Conservation (phyloP, 345 rosid genomes). For the Brassica juncea region DNA sequence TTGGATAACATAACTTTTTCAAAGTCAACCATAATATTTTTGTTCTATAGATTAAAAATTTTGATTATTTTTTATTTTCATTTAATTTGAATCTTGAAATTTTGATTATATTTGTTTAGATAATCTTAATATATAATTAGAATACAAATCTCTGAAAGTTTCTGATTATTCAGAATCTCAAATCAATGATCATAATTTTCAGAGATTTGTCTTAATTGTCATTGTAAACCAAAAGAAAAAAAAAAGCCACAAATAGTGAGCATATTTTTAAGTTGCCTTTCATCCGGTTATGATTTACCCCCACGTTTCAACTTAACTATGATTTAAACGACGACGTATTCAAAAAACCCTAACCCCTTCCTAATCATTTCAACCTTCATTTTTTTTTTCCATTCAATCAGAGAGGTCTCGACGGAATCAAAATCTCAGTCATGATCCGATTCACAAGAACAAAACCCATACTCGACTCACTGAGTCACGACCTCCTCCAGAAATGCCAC, state of each 20-base stretch:
- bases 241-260: no score
- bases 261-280: neutral
- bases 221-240: neutral
- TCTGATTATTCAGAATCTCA: neutral
- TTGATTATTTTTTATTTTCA: no score
- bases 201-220: neutral
- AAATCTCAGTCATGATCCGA: neutral
- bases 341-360: neutral
- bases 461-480: neutral
- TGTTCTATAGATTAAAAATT: no score
- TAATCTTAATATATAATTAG: neutral
- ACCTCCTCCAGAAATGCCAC: neutral
- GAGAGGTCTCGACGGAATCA: neutral
- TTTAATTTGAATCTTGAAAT: no score
- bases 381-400: neutral
- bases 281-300: constrained; percentile 13
- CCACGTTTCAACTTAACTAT: neutral
- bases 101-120: no score
- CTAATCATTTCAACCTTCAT: neutral
- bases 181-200: neutral
- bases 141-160: neutral
- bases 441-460: neutral
- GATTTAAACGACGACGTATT: neutral
- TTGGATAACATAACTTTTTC: no score
- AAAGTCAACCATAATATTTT: no score